Evolutionary conservation across 805 yeast species (phyloP), one percentile per base, ranked within the genome.

Genomic region (Wickerhamiella lipophila): DNA sequence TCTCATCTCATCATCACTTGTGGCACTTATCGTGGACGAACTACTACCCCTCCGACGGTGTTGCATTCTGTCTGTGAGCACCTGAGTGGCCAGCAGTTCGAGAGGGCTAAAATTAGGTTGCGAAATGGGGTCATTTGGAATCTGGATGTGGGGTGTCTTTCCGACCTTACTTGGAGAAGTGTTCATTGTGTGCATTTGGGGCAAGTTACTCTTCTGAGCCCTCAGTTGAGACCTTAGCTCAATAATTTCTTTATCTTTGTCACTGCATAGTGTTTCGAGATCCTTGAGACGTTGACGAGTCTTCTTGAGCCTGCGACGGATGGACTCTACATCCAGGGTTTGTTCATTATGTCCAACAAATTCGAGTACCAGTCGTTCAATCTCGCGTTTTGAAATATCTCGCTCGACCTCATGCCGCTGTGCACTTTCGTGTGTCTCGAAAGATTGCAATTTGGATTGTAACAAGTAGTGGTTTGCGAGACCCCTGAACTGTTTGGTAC

Each of bases 81-180:
- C 77, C 53, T 75, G 79, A 38, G 75, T 68, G 2, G 81, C 81
- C 48, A 76, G 62, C 50, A 73, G 60, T 12, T 79, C 81, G 42
- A 76, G 61, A 0, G 79, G 73, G 40, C 70, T 72, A 42, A 76
- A 29, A 2, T 15, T 29, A 7, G 43, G 11, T 19, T 29, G 36
- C 5, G 49, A 42, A 19, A 25, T 35, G 13, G 44, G 38, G 26
- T 34, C 40, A 15, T 22, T 16, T 12, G 40, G 46, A 16, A 40
- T 23, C 6, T 40, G 30, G 11, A 40, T 40, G 15, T 43, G 16
- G 29, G 46, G 27, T 27, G 19, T 15, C 32, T 40, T 15, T 2
- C 50, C 42, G 1, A 52, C 46, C 38, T 34, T 30, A 4, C 21
- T 25, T 12, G 43, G 43, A 11, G 27, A 19, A 6, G 58, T 54